Percentiles rank a stretch among this genome's conserved stretches.
Evolutionary conservation across 148 eudicot genomes (phyloP).

Genomic region (Camellia sinensis): DNA sequence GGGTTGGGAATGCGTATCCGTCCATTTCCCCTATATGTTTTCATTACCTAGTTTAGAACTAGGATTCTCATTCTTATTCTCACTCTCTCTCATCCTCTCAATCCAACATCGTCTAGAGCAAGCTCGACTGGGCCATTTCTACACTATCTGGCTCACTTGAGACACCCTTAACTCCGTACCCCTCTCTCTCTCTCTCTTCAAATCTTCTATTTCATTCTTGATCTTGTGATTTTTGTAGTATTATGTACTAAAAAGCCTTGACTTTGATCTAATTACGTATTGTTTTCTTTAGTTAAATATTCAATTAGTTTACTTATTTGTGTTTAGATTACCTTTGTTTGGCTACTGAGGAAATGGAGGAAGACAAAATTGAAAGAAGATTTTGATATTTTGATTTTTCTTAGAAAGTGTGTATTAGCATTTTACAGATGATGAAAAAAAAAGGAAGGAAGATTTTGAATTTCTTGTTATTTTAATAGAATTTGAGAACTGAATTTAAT

Average conservation of each 20-base stretch:
- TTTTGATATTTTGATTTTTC: background rate
- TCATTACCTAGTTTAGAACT: too few relatives aligned
- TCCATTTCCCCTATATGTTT: too few relatives aligned
- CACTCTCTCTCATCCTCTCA: too few relatives aligned
- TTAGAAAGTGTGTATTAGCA: background rate
- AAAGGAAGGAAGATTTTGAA: background rate
- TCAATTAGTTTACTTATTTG: too few relatives aligned
- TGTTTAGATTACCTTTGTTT: too few relatives aligned
- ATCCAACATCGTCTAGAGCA: slow-evolving; percentile 27
- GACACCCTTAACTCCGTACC: slow-evolving; percentile 25
- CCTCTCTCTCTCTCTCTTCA: slow-evolving; percentile 3
- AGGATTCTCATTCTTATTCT: too few relatives aligned
- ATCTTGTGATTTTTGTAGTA: background rate
- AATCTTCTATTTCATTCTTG: background rate
- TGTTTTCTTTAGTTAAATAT: too few relatives aligned
- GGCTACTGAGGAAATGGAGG: background rate
- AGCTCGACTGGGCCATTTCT: slow-evolving; percentile 39
- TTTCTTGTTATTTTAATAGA: background rate
- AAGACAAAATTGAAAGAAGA: background rate
- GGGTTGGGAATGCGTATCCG: too few relatives aligned
- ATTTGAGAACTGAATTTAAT: background rate
- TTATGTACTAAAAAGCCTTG: background rate
- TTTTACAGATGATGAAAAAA: background rate
- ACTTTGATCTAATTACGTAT: slow-evolving; percentile 2
- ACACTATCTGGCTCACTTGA: slow-evolving; percentile 42